A percentile compares a stretch with the other conserved stretches of the same genome.
Evolutionary conservation across 768 basidiomycete genomes (phyloP).

Genomic region (Tulasnella sp.): DNA sequence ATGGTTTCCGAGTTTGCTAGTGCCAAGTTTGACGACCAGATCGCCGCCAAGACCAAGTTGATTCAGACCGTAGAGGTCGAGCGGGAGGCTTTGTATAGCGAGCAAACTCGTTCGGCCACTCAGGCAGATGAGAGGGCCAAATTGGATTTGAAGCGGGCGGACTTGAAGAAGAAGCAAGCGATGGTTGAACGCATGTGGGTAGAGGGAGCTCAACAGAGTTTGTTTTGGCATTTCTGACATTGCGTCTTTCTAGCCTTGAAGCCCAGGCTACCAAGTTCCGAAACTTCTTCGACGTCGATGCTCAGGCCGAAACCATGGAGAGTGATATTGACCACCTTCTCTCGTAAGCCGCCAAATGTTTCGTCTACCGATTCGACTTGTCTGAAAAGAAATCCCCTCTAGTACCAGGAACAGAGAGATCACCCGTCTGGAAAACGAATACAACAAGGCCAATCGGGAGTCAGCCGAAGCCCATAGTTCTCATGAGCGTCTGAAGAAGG

Average conservation of each 20-base stretch:
- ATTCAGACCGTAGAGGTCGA: constrained; percentile 57
- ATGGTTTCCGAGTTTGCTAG: constrained; percentile 49
- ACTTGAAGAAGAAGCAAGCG: constrained; percentile 52
- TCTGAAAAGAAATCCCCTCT: not conserved
- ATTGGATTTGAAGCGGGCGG: constrained; percentile 62
- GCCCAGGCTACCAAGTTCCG: constrained; percentile 53
- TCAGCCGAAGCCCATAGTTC: constrained; percentile 29
- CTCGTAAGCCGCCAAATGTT: constrained; percentile 39
- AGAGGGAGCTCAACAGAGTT: not conserved
- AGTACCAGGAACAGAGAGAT: constrained; percentile 58
- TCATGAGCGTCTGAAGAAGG: constrained; percentile 34
- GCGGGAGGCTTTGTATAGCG: constrained; percentile 60
- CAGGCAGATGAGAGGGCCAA: constrained; percentile 79
- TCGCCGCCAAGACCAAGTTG: constrained; percentile 47
- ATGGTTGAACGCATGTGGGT: constrained; percentile 66
- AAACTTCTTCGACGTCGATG: constrained; percentile 54
- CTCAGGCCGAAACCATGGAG: constrained; percentile 62
- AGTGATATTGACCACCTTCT: constrained; percentile 53
- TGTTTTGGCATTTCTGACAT: not conserved
- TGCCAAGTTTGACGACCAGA: constrained; percentile 56
- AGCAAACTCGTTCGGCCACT: constrained; percentile 59
- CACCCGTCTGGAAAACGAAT: constrained; percentile 8
- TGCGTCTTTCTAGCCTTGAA: constrained; percentile 47
- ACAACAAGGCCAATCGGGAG: constrained; percentile 40
- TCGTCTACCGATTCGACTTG: not conserved